Evolutionary conservation across 371 early-diverging fungal species (phyloP).

Genomic region (Mortierella sp.): DNA sequence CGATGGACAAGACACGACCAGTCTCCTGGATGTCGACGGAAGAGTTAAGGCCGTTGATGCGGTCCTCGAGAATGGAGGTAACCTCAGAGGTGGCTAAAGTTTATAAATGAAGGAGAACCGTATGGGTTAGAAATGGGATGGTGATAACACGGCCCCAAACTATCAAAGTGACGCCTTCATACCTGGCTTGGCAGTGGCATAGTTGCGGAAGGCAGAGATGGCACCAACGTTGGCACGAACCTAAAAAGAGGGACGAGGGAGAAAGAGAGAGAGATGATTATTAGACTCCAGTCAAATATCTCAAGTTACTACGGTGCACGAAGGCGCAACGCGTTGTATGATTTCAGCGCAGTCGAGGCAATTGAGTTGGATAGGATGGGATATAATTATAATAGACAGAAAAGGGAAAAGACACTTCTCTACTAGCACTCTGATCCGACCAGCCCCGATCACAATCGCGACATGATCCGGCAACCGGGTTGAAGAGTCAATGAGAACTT

Average conservation of each 20-base stretch:
- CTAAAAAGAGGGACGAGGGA: constrained; percentile 17
- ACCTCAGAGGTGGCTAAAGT: constrained; percentile 53
- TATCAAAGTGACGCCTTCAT: neutral
- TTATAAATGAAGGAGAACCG: too few species aligned
- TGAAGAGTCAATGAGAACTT: too few species aligned
- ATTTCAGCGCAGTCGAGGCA: too few species aligned
- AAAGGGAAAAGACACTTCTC: too few species aligned
- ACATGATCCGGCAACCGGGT: too few species aligned
- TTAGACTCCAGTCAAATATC: neutral
- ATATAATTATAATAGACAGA: neutral
- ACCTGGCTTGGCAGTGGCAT: constrained; percentile 72
- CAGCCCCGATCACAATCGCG: too few species aligned
- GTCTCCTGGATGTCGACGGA: constrained; percentile 93
- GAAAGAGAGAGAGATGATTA: neutral
- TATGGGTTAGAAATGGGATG: too few species aligned
- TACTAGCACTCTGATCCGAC: too few species aligned
- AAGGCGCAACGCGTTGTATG: too few species aligned
- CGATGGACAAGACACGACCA: constrained; percentile 96
- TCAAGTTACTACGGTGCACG: too few species aligned
- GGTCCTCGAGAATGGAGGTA: constrained; percentile 71
- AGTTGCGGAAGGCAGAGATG: constrained; percentile 64
- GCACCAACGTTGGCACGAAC: constrained; percentile 73
- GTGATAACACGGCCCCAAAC: too few species aligned
- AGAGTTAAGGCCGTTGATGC: constrained; percentile 86
- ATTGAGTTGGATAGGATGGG: too few species aligned